phyloP scores from a whole-genome alignment of 2,329 filamentous ascomycete species.

The Curvularia verruculosa region DNA sequence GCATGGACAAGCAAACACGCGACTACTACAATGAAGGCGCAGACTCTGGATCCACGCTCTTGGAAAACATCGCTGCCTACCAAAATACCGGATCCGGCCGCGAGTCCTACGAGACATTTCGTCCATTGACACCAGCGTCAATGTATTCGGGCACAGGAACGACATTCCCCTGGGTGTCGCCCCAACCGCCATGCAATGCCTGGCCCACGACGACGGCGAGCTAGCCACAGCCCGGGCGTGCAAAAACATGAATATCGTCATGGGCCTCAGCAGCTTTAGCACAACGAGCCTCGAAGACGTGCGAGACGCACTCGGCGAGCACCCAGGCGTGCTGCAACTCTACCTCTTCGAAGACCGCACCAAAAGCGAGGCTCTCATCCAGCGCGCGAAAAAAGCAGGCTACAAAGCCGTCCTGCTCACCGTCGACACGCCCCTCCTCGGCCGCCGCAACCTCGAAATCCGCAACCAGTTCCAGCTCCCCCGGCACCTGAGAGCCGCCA shows the following conservation, averaged over 20 bases:
- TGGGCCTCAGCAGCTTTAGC: conserved; percentile 49
- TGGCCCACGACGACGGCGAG: conserved; percentile 54
- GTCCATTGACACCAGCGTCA: conserved; percentile 45
- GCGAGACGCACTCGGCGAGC: conserved; percentile 53
- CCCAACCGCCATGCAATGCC: conserved; percentile 51
- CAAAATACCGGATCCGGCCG: conserved; percentile 40
- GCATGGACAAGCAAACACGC: conserved; percentile 42
- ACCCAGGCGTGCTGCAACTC: conserved; percentile 47
- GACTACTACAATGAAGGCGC: conserved; percentile 40
- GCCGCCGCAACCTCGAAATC: conserved; percentile 31
- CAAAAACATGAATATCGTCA: conserved; percentile 45
- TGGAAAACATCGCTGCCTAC: conserved; percentile 38
- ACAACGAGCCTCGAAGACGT: conserved; percentile 52
- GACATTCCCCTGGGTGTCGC: conserved; percentile 53
- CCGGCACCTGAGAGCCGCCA: conserved; percentile 29
- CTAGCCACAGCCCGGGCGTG: conserved; percentile 51
- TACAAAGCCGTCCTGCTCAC: conserved; percentile 37
- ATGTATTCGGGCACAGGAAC: conserved; percentile 21
- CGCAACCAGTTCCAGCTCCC: conserved; percentile 36
- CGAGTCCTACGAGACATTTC: conserved; percentile 51
- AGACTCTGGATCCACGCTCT: conserved; percentile 30
- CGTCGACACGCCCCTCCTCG: conserved; percentile 34
- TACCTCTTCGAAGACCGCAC: conserved; percentile 51
- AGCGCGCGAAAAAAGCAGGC: conserved; percentile 32
- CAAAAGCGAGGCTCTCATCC: conserved; percentile 27